phyloP scores from a whole-genome alignment of 768 basidiomycete species.

The Leccinum uliginosum region DNA sequence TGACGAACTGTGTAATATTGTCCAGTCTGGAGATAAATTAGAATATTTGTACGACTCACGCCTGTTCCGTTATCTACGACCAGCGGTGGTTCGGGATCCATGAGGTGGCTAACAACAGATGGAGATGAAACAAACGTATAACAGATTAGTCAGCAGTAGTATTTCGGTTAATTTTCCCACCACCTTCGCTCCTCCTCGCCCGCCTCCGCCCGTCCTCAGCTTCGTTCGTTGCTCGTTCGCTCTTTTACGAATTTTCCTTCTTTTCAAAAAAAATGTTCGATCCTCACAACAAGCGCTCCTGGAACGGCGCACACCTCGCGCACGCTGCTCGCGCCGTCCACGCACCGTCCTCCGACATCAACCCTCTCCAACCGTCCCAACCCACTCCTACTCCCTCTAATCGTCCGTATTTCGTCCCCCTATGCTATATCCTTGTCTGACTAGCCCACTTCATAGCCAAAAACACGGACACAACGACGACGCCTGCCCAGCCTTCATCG shows the following conservation, averaged over 20 bases:
- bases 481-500: not conserved
- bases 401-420: not conserved
- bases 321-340: constrained; percentile 9
- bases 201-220: not conserved
- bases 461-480: not conserved
- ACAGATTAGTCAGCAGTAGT: constrained; percentile 8
- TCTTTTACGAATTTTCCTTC: constrained; percentile 19
- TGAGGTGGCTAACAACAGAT: constrained; percentile 3
- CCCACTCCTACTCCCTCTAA: not conserved
- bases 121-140: not conserved
- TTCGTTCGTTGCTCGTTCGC: constrained; percentile 10
- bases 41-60: constrained; percentile 39
- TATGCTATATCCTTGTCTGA: not conserved
- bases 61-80: constrained; percentile 91
- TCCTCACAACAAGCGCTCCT: constrained; percentile 16
- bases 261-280: constrained; percentile 11
- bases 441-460: not conserved
- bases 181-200: not conserved
- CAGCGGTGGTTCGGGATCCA: constrained; percentile 44
- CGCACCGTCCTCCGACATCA: not conserved
- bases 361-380: not conserved
- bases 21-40: not conserved
- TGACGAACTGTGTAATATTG: constrained; percentile 66
- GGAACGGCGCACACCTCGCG: constrained; percentile 4
- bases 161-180: not conserved